phyloP scores from a whole-genome alignment of 495 filamentous ascomycete species.

The Trichoderma asperelloides region DNA sequence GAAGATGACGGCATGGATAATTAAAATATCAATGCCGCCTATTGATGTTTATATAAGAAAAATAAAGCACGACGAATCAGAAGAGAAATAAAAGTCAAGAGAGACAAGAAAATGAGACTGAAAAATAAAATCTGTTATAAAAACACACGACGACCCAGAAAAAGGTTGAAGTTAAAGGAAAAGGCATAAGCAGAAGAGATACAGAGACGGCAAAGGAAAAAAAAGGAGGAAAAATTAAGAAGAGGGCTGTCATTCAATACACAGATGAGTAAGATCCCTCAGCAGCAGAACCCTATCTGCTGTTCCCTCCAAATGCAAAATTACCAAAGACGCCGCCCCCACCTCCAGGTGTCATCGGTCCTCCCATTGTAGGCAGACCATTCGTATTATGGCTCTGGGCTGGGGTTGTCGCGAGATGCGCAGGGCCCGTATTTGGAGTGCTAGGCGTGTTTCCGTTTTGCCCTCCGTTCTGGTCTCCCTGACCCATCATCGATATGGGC shows the following conservation, averaged over 20 bases:
- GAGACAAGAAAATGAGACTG: background rate
- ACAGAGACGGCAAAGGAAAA: background rate
- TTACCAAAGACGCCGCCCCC: constrained; percentile 54
- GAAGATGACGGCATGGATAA: too few species aligned
- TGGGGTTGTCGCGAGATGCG: constrained; percentile 47
- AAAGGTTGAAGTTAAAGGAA: background rate
- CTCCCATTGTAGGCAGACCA: constrained; percentile 41
- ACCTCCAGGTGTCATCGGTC: constrained; percentile 60
- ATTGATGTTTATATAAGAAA: too few species aligned
- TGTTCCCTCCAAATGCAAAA: constrained; percentile 38
- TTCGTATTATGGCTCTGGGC: constrained; percentile 47
- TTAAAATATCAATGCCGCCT: too few species aligned
- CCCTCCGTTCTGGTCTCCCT: constrained; percentile 35
- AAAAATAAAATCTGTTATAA: background rate
- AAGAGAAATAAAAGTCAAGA: background rate
- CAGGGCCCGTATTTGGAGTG: constrained; percentile 55
- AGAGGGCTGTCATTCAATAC: background rate
- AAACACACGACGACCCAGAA: background rate
- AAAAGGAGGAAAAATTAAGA: background rate
- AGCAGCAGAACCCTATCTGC: constrained; percentile 18
- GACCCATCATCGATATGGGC: constrained; percentile 34
- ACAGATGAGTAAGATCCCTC: background rate
- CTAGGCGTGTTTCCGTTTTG: constrained; percentile 51
- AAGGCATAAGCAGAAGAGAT: background rate
- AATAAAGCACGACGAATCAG: background rate